These are phyloP conservation scores for Hamamelis virginiana DNA, from an alignment of 164 flowering plant genomes.

Conservation along the genomic window DNA sequence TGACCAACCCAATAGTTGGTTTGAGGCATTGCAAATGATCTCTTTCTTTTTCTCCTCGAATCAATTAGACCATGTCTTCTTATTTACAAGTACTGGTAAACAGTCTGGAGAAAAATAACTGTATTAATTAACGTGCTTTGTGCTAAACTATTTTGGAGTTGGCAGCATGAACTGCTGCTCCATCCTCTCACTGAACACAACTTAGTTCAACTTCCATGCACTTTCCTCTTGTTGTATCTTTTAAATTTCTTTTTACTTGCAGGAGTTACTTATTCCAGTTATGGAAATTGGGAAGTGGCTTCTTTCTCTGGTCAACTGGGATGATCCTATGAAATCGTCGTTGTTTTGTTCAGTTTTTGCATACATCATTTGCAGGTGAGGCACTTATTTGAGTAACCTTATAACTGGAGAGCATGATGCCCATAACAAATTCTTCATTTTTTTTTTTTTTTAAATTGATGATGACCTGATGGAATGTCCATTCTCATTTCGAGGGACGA, in stretches of 20 bases:
- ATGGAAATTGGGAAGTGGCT: conserved; percentile 57
- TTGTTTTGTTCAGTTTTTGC: conserved; percentile 51
- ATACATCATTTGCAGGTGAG: conserved; percentile 69
- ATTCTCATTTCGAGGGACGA: too few species aligned
- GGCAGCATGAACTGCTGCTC: background rate
- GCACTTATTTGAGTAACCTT: background rate
- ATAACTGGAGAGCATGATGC: too few species aligned
- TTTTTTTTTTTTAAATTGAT: too few species aligned
- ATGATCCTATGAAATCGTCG: conserved; percentile 70
- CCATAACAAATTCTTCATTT: too few species aligned
- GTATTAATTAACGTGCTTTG: background rate
- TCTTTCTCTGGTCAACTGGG: conserved; percentile 63
- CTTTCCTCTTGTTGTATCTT: background rate
- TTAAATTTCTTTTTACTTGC: conserved; percentile 26
- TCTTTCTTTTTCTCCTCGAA: background rate
- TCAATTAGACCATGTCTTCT: background rate
- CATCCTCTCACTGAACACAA: background rate
- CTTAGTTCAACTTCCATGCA: background rate
- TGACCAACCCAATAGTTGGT: too few species aligned
- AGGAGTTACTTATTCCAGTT: conserved; percentile 83
- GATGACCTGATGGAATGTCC: too few species aligned
- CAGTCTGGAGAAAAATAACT: too few species aligned
- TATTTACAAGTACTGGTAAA: too few species aligned
- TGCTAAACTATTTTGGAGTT: background rate
- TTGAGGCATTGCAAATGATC: background rate